Evolutionary conservation across 2,329 filamentous ascomycete genomes (phyloP), one percentile per base, ranked within the genome.

Genomic region (Falciphora oryzae): DNA sequence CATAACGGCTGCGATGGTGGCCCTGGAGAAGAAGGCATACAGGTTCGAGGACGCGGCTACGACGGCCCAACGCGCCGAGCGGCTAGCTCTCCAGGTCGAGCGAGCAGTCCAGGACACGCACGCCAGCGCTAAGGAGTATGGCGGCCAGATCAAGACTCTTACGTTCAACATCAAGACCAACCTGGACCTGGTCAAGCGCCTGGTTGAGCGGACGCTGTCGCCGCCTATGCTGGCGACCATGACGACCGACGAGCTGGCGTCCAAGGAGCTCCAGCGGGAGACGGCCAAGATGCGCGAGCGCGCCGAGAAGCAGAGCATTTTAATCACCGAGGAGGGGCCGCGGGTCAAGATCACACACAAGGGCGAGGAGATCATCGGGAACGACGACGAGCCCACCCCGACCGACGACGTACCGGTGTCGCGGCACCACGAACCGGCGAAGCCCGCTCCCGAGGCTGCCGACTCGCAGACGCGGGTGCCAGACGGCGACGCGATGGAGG

Each of bases 111-210:
- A 83, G 65, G 83, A 85, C 67, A 82, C 80, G 0, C 83, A 88
- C 65, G 79, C 81, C 0, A 78, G 77, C 44, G 78, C 80, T 29
- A 79, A 79, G 65, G 79, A 86, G 63, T 87, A 86, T 69, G 79
- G 73, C 18, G 78, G 79, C 44, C 86, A 97, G 76, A 84, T 93
- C 70, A 88, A 92, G 68, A 87, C 89, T 59, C 85, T 99, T 69
- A 81, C 87, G 61, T 91, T 91, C 77, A 98, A 98, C 77, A 81
- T 97, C 66, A 97, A 96, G 82, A 89, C 88, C 73, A 99, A 99
- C 75, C 78, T 87, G 64, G 87, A 92, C 69, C 81, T 99, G 59
- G 86, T 90, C 63, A 85, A 89, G 71, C 86, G 89, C 57, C 80
- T 99, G 63, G 80, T 98, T n/a, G 85, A 85, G 67, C 85, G 87